phyloP scores from a whole-genome alignment of 2,329 filamentous ascomycete genomes.

The Aspergillus pseudoviridinutans region DNA sequence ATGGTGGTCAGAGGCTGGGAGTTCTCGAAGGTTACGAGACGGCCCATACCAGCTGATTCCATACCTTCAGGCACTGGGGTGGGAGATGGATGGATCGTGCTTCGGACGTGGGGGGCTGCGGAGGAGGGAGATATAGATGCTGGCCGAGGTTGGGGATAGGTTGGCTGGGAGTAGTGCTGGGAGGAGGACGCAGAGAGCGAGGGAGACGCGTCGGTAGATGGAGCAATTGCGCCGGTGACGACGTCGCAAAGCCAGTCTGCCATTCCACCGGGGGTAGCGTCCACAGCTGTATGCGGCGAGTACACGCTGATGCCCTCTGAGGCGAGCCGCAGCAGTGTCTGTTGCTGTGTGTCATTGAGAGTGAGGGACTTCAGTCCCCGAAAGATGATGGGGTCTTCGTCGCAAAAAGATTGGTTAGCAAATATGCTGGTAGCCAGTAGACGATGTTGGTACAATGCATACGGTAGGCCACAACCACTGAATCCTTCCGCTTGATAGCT shows the following conservation, averaged over 20 bases:
- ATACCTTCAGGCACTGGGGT: slow-evolving; percentile 33
- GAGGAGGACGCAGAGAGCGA: slow-evolving; percentile 19
- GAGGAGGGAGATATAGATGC: slow-evolving; percentile 27
- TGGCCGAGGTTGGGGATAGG: slow-evolving; percentile 31
- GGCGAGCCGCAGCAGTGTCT: slow-evolving; percentile 74
- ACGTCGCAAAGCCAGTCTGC: slow-evolving; percentile 94
- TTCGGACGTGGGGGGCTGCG: slow-evolving; percentile 49
- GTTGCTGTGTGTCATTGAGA: slow-evolving; percentile 78
- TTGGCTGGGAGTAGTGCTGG: slow-evolving; percentile 37
- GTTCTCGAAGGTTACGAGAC: slow-evolving; percentile 53
- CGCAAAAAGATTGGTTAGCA: neutral
- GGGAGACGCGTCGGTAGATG: slow-evolving; percentile 2
- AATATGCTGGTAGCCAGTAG: neutral
- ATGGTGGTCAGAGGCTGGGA: slow-evolving; percentile 54
- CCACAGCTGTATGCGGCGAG: slow-evolving; percentile 90
- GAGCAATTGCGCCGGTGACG: slow-evolving; percentile 54
- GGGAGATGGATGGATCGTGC: slow-evolving; percentile 50
- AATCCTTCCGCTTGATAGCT: slow-evolving; percentile 71
- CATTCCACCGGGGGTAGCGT: slow-evolving; percentile 78
- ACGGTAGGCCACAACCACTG: slow-evolving; percentile 88
- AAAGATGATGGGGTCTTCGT: slow-evolving; percentile 90
- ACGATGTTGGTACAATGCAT: slow-evolving; percentile 25
- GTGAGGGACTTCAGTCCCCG: slow-evolving; percentile 85
- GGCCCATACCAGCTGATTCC: slow-evolving; percentile 57
- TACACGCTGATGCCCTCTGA: slow-evolving; percentile 91